A percentile compares a stretch with the other conserved stretches of the same genome.
Evolutionary conservation across 176 grass and related monocot species (phyloP).

Genomic region (Bromus sterilis): DNA sequence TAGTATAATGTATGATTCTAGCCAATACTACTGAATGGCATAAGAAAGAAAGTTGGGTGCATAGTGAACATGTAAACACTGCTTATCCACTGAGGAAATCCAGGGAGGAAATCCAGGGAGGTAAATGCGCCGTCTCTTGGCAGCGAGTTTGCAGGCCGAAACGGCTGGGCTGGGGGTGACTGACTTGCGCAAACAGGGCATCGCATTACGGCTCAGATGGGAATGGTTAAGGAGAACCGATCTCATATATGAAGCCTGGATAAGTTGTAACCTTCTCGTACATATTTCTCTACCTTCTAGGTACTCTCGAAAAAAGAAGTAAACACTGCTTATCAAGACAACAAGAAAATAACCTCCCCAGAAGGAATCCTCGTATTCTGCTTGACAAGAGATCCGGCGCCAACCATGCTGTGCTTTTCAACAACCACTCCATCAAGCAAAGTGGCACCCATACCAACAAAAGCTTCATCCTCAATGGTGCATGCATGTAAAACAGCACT

Average conservation of each 20-base stretch:
- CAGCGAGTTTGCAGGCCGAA: too few relatives aligned
- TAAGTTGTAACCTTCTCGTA: too few relatives aligned
- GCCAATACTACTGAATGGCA: background rate
- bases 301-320: too few relatives aligned
- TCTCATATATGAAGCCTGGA: too few relatives aligned
- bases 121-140: too few relatives aligned
- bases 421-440: constrained; percentile 89
- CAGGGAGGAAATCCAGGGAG: too few relatives aligned
- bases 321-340: background rate
- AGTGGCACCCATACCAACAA: constrained; percentile 90
- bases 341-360: constrained; percentile 68
- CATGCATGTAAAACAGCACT: constrained; percentile 88
- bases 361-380: constrained; percentile 86
- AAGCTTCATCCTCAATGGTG: constrained; percentile 84
- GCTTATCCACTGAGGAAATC: too few relatives aligned
- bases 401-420: constrained; percentile 91
- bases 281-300: too few relatives aligned
- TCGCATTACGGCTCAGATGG: too few relatives aligned
- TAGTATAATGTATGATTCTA: background rate
- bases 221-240: too few relatives aligned
- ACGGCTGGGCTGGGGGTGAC: too few relatives aligned
- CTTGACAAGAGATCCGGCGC: constrained; percentile 78
- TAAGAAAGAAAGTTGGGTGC: background rate
- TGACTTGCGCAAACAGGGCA: too few relatives aligned
- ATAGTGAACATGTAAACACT: background rate